phyloP scores from a whole-genome alignment of 805 yeast genomes.

The Yarrowia phangngaensis region DNA sequence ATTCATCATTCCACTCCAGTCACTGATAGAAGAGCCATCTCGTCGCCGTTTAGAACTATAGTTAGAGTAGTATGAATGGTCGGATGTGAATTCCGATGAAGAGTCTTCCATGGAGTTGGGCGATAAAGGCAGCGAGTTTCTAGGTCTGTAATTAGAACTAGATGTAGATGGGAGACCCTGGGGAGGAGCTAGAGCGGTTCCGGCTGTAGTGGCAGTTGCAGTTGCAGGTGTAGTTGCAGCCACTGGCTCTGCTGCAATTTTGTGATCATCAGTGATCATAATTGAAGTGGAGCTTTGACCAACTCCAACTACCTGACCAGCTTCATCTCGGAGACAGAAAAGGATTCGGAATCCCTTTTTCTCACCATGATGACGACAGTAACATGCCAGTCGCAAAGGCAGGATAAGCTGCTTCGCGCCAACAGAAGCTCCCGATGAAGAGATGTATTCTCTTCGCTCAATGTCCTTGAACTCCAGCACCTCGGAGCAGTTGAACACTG shows the following conservation, averaged over 20 bases:
- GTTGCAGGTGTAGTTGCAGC: conserved; percentile 2
- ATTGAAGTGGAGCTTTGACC: conserved; percentile 61
- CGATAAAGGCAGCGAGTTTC: conserved; percentile 21
- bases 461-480: conserved; percentile 38
- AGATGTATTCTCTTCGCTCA: conserved; percentile 43
- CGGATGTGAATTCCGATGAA: conserved; percentile 17
- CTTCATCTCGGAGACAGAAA: conserved; percentile 55
- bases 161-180: too few species aligned
- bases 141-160: not conserved
- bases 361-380: conserved; percentile 93
- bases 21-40: conserved; percentile 22
- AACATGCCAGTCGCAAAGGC: conserved; percentile 84
- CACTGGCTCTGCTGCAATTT: conserved; percentile 37
- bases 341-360: conserved; percentile 63
- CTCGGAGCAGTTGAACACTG: conserved; percentile 89
- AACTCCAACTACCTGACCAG: conserved; percentile 65
- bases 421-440: conserved; percentile 20
- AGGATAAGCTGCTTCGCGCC: conserved; percentile 45
- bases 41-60: conserved; percentile 15
- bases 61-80: conserved; percentile 24
- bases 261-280: conserved; percentile 93
- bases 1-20: conserved; percentile 25
- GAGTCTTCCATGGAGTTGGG: conserved; percentile 27
- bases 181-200: not conserved
- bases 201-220: not conserved